Conservation (phyloP, 1,139 yeast species). For the Schwanniomyces etchellsii region DNA sequence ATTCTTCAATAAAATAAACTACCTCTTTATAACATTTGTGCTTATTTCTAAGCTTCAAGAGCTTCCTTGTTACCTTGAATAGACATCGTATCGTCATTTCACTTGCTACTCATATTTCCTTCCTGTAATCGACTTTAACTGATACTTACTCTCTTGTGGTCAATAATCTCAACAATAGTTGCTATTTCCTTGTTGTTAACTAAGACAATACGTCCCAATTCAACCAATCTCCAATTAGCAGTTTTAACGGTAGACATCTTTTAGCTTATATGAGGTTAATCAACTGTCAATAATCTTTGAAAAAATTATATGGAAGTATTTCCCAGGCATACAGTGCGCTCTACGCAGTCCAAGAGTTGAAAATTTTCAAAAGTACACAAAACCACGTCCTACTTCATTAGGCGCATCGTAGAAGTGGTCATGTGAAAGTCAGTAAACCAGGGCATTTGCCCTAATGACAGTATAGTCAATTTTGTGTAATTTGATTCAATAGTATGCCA, state of each 20-base stretch:
- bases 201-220: constrained; percentile 98
- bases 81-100: no score
- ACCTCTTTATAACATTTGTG: no score
- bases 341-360: constrained; percentile 1
- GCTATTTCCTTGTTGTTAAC: constrained; percentile 81
- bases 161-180: constrained; percentile 95
- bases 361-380: constrained; percentile 1
- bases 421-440: no score
- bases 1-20: no score
- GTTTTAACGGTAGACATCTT: constrained; percentile 71
- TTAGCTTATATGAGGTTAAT: constrained; percentile 8
- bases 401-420: no score
- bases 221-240: constrained; percentile 99
- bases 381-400: no score
- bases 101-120: background rate
- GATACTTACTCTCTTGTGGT: constrained; percentile 95
- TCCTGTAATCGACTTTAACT: background rate
- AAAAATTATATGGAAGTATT: background rate
- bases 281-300: constrained; percentile 5
- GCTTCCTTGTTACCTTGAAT: no score
- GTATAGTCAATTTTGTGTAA: no score
- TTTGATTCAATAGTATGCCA: no score
- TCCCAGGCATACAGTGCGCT: background rate
- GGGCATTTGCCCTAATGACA: no score
- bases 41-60: no score